Conservation (phyloP, 306 rosid species). For the Fagus crenata region DNA sequence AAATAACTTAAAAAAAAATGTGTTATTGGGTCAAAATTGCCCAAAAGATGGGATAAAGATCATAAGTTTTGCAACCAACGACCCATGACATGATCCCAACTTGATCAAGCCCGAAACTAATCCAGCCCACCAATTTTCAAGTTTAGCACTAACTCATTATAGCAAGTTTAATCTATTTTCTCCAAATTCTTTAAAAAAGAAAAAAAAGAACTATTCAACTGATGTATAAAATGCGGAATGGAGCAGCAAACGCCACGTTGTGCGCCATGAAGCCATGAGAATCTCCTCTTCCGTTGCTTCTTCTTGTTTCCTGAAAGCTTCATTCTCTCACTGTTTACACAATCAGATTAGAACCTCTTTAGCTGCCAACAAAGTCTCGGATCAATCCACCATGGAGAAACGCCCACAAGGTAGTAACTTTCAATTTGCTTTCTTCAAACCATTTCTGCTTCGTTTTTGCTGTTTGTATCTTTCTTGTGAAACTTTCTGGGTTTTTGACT, state of each 20-base stretch:
- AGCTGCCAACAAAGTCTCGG: not conserved
- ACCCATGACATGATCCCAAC: too few species aligned
- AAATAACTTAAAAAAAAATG: too few species aligned
- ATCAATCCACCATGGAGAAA: constrained; percentile 27
- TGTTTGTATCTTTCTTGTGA: not conserved
- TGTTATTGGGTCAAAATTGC: too few species aligned
- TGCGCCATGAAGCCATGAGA: constrained; percentile 28
- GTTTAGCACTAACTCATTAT: too few species aligned
- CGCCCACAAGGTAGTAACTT: constrained; percentile 14
- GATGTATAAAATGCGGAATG: not conserved
- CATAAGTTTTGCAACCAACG: too few species aligned
- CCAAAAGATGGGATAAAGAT: too few species aligned
- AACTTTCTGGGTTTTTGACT: not conserved
- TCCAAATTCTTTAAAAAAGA: not conserved
- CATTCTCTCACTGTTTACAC: constrained; percentile 6
- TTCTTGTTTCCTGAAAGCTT: not conserved
- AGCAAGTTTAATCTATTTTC: too few species aligned
- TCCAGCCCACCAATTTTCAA: too few species aligned
- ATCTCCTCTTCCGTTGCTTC: not conserved
- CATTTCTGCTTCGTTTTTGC: not conserved
- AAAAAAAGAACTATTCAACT: not conserved
- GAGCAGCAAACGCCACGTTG: constrained; percentile 37
- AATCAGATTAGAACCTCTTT: constrained; percentile 1
- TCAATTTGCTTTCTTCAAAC: not conserved
- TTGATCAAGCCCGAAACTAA: too few species aligned